phyloP scores from a whole-genome alignment of 2,329 filamentous ascomycete genomes.

The Juglanconis juglandina region DNA sequence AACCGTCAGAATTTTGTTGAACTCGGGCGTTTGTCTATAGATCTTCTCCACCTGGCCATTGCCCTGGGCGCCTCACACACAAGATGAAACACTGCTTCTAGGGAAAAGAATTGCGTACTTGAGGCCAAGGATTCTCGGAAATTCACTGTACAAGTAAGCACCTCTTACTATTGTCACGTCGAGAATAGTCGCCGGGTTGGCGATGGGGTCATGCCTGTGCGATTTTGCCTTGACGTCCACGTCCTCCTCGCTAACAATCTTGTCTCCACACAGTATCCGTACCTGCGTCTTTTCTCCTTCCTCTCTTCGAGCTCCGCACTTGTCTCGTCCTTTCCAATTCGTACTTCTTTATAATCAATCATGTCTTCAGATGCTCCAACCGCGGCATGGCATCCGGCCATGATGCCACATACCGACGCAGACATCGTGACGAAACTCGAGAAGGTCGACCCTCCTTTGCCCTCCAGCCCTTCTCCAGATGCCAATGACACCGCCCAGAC shows the following conservation, averaged over 20 bases:
- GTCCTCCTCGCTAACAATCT: not conserved
- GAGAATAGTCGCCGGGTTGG: not conserved
- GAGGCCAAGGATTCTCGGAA: not conserved
- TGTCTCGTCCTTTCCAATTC: constrained; percentile 14
- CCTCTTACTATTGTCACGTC: not conserved
- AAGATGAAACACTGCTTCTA: constrained; percentile 18
- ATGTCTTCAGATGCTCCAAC: constrained; percentile 43
- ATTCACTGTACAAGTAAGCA: constrained; percentile 17
- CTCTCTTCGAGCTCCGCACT: constrained; percentile 8
- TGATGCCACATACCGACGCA: constrained; percentile 43
- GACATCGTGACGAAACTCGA: constrained; percentile 14
- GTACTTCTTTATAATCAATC: constrained; percentile 19
- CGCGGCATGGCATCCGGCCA: constrained; percentile 49
- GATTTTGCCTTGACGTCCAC: not conserved
- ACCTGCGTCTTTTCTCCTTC: constrained; percentile 8
- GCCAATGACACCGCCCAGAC: not conserved
- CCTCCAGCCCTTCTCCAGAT: constrained; percentile 5
- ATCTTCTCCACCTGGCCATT: constrained; percentile 7
- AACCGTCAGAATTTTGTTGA: not conserved
- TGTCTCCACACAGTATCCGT: constrained; percentile 9
- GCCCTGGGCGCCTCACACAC: constrained; percentile 7
- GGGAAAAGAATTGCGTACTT: constrained; percentile 9
- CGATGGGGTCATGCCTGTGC: not conserved
- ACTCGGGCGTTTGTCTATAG: constrained; percentile 4
- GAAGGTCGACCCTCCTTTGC: not conserved